Percentiles rank a stretch among this genome's conserved stretches.
Evolutionary conservation across 2,329 filamentous ascomycete genomes (phyloP).

Genomic region (Ophiostoma australiae): DNA sequence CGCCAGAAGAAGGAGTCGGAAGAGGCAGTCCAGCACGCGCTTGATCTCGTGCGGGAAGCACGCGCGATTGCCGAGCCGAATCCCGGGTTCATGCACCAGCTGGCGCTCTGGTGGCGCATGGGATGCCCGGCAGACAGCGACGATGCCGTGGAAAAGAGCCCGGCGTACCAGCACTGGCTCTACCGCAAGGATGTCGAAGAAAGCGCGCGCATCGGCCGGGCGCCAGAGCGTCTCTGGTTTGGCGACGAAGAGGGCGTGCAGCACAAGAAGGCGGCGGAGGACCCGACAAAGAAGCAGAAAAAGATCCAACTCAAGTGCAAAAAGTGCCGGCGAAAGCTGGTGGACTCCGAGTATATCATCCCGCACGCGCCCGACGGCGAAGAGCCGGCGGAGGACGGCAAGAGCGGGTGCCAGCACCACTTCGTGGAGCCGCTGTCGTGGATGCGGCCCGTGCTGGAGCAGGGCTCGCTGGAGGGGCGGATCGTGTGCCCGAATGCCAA

Average conservation of each 20-base stretch:
- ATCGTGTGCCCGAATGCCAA: slow-evolving; percentile 73
- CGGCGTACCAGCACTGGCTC: slow-evolving; percentile 70
- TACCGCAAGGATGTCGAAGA: slow-evolving; percentile 53
- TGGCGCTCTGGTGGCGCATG: slow-evolving; percentile 84
- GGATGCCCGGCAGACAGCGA: slow-evolving; percentile 61
- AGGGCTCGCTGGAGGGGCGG: slow-evolving; percentile 76
- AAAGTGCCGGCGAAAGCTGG: slow-evolving; percentile 71
- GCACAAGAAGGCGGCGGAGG: slow-evolving; percentile 21
- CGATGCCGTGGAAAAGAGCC: slow-evolving; percentile 55
- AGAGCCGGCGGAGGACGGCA: slow-evolving; percentile 9
- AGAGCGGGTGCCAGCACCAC: slow-evolving; percentile 67
- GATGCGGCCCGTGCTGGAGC: slow-evolving; percentile 82
- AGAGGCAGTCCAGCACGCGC: slow-evolving; percentile 54
- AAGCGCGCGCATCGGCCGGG: slow-evolving; percentile 65
- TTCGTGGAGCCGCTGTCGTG: slow-evolving; percentile 90
- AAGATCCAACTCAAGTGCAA: slow-evolving; percentile 72
- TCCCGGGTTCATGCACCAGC: slow-evolving; percentile 81
- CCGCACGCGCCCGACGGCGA: slow-evolving; percentile 46
- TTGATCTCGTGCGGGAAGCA: slow-evolving; percentile 63
- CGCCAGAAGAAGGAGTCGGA: slow-evolving; percentile 34
- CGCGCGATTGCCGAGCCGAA: slow-evolving; percentile 85
- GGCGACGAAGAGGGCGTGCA: slow-evolving; percentile 59
- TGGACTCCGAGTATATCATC: slow-evolving; percentile 57
- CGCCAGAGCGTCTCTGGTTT: slow-evolving; percentile 78
- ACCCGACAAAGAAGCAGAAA: slow-evolving; percentile 14